Percentiles rank a stretch among this genome's conserved stretches.
phyloP scores from a whole-genome alignment of 2,329 filamentous ascomycete genomes.

The Calonectria ilicicola region DNA sequence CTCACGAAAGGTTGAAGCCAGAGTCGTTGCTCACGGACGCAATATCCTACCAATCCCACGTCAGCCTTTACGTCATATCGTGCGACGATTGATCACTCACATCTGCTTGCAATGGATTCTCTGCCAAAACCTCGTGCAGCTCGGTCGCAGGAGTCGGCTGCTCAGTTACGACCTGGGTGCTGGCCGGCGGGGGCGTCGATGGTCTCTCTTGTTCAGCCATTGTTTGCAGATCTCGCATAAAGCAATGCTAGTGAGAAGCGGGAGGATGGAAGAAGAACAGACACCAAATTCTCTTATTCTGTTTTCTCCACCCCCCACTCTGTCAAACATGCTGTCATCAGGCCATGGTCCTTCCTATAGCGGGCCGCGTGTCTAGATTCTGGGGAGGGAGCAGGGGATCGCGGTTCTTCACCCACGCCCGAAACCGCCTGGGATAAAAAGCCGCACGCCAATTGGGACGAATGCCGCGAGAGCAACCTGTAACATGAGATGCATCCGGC shows the following conservation, averaged over 20 bases:
- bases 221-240: background rate
- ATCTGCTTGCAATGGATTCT: conserved; percentile 14
- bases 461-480: background rate
- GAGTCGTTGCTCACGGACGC: background rate
- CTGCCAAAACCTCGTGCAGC: background rate
- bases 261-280: background rate
- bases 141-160: background rate
- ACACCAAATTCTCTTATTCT: background rate
- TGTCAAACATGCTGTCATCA: background rate
- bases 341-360: background rate
- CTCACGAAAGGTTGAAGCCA: conserved; percentile 4
- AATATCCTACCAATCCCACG: background rate
- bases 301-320: conserved; percentile 1
- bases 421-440: background rate
- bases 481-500: background rate
- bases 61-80: background rate
- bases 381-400: background rate
- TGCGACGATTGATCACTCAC: background rate
- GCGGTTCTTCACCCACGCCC: background rate
- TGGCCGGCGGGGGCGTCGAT: background rate
- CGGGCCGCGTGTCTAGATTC: conserved; percentile 4
- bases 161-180: background rate
- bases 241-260: background rate
- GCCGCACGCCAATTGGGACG: background rate
- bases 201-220: conserved; percentile 5